Conservation (phyloP, 2,329 filamentous ascomycete genomes). For the Beauveria medogensis region DNA sequence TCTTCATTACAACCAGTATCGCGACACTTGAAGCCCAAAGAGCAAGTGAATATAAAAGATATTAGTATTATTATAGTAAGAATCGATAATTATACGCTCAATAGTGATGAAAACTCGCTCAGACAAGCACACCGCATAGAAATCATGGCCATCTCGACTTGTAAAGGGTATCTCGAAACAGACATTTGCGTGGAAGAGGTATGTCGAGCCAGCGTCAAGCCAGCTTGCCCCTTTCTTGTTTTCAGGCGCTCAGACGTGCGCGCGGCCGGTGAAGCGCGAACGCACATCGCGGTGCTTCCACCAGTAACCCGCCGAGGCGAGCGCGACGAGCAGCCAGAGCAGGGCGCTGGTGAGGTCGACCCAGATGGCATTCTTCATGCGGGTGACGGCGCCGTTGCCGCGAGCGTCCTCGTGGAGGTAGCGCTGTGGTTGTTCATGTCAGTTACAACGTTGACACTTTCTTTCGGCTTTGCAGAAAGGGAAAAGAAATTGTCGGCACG, state of each 20-base stretch:
- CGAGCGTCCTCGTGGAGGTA: conserved; percentile 64
- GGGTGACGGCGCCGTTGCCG: conserved; percentile 53
- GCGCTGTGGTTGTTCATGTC: conserved; percentile 32
- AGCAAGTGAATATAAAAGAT: neutral
- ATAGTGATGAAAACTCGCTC: neutral
- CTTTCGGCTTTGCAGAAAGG: neutral
- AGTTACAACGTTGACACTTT: neutral
- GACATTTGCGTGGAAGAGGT: neutral
- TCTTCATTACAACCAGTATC: too few species aligned
- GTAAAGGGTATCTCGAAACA: conserved; percentile 3
- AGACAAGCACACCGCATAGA: neutral
- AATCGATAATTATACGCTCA: neutral
- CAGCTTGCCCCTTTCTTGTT: neutral
- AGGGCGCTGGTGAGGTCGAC: conserved; percentile 67
- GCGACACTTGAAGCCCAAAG: neutral
- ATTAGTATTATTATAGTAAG: neutral
- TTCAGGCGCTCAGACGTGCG: conserved; percentile 33
- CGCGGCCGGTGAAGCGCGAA: conserved; percentile 52
- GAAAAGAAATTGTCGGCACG: conserved; percentile 7
- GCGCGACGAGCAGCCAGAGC: conserved; percentile 63
- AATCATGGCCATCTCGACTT: neutral
- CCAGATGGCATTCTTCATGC: conserved; percentile 87
- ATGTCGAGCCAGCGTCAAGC: neutral
- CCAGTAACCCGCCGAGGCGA: conserved; percentile 51
- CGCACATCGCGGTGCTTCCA: conserved; percentile 44